These are phyloP conservation scores for Leccinum insolens DNA, from an alignment of 1,284 basidiomycete genomes.

Conservation along the genomic window DNA sequence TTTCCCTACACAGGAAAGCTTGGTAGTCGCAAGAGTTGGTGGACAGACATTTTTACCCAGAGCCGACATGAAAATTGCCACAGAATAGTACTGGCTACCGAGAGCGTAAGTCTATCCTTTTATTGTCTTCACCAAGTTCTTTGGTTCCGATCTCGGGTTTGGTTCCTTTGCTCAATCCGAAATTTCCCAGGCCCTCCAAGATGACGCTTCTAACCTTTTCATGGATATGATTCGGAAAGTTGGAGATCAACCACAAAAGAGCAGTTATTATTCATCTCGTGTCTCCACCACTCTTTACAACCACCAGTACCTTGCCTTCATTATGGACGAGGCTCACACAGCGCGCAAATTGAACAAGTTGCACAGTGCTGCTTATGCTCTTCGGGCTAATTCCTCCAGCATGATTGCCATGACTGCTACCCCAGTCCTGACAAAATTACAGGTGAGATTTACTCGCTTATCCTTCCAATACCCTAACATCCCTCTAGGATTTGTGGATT, in stretches of 20 bases:
- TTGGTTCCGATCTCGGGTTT: neutral
- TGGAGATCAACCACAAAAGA: neutral
- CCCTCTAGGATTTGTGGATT: neutral
- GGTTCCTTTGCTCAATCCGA: neutral
- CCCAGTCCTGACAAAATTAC: neutral
- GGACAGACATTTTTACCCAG: no score
- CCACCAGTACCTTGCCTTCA: neutral
- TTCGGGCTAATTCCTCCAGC: neutral
- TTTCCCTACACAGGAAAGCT: no score
- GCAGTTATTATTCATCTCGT: neutral
- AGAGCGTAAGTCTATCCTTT: no score
- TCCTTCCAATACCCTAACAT: neutral
- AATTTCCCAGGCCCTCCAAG: neutral
- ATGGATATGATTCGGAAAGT: neutral
- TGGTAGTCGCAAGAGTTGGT: no score
- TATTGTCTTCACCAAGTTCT: no score
- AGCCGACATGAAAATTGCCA: no score
- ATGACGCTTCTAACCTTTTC: neutral
- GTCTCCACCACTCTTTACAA: neutral
- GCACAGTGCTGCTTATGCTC: neutral
- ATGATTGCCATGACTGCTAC: neutral
- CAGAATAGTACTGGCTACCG: no score
- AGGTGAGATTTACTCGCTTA: neutral
- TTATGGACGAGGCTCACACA: neutral
- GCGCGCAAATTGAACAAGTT: neutral